A percentile compares a stretch with the other conserved stretches of the same genome.
Conservation (phyloP, 176 grass and related monocot genomes). For the Eragrostis nindensis region DNA sequence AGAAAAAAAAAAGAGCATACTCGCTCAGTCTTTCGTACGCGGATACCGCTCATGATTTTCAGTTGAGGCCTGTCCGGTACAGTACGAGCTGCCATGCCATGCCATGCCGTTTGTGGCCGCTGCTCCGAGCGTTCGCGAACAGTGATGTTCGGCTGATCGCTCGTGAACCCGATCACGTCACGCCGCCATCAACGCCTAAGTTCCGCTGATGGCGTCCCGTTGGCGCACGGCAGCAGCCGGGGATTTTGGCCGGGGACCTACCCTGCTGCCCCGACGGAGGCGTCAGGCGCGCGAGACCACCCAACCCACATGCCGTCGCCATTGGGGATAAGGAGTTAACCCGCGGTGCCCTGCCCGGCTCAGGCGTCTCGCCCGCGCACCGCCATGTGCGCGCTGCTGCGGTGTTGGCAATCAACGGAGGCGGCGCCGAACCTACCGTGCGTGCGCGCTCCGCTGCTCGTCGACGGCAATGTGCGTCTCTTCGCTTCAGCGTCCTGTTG, state of each 20-base stretch:
- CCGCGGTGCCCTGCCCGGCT: neutral
- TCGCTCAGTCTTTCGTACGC: too few relatives aligned
- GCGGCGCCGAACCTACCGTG: slow-evolving; percentile 22
- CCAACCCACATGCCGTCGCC: neutral
- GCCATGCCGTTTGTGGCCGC: too few relatives aligned
- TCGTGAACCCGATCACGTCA: slow-evolving; percentile 18
- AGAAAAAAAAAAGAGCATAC: too few relatives aligned
- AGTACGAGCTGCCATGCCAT: too few relatives aligned
- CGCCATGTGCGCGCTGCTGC: slow-evolving; percentile 44
- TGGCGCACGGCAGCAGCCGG: neutral
- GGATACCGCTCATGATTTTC: too few relatives aligned
- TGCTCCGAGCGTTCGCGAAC: too few relatives aligned
- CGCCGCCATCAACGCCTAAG: neutral
- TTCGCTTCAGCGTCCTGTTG: neutral
- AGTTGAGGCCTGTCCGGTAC: too few relatives aligned
- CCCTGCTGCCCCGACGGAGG: too few relatives aligned
- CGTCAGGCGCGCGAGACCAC: too few relatives aligned
- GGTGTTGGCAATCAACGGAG: neutral
- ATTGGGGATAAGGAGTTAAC: slow-evolving; percentile 28
- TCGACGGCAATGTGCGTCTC: neutral
- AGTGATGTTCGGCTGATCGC: neutral
- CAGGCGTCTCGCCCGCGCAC: neutral
- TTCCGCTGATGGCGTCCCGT: neutral
- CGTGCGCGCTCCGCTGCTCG: neutral
- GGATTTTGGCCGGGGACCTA: neutral